Evolutionary conservation across 169 alveolate genomes (phyloP), one percentile per base, ranked within the genome.

Genomic region (Plasmodium billcollinsi): DNA sequence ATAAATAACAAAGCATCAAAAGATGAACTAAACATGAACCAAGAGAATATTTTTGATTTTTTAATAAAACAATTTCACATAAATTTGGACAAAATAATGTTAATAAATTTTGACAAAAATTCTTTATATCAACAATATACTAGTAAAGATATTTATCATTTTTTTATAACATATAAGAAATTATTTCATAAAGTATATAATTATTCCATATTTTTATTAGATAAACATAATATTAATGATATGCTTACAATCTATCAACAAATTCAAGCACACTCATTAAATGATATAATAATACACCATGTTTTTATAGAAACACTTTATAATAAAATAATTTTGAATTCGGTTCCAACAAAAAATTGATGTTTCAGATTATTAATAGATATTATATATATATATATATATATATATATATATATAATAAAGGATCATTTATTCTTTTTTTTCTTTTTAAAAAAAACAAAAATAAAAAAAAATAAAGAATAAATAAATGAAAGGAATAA

Each of bases 121-220:
- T 63, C 78, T 45, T 26, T 78, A 24, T 20, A 78, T 52, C 61
- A 78, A 50, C 24, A 43, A 26, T 78, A 78, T 50, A 54, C 29
- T 43, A 78, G 89, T 63, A 58, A 49, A 65, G 78, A 78, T 24
- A 67, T 78, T 24, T 39, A 71, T 4, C 52, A 52, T 24, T 78
- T 78, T 78, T 78, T 65, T 66, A 29, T 65, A 5, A 47, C 65
- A 14, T 78, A 78, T 71, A 78, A 78, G 54, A 78, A 78, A 14
- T 20, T 78, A n/a, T 78, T 65, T 70, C 6, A 78, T 8, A 78
- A 78, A 15, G 78, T 78, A 29, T 78, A 65, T 47, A 65, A 78
- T 78, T 78, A 78, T 52, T 29, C 78, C 59, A 78, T 78, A 65
- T 78, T 78, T 50, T 43, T 78, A 20, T 69, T 78, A 26, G 67